phyloP scores from a whole-genome alignment of 2,329 filamentous ascomycete species.

The Fusarium hostae region DNA sequence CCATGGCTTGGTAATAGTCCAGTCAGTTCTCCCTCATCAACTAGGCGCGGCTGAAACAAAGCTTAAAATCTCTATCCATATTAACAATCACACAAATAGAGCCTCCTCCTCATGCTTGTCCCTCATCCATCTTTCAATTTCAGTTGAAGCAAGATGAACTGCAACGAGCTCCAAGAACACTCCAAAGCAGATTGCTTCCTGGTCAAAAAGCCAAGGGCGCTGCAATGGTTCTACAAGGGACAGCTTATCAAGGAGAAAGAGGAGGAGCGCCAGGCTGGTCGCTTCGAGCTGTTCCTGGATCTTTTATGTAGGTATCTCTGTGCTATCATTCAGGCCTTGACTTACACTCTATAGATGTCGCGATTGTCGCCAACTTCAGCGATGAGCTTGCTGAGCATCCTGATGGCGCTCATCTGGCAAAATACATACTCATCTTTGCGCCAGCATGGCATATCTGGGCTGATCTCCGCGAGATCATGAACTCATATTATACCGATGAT shows the following conservation, averaged over 20 bases:
- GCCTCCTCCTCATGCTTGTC: background rate
- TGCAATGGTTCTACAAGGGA: conserved; percentile 60
- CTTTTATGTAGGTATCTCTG: conserved; percentile 52
- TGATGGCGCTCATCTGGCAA: conserved; percentile 55
- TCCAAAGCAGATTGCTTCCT: conserved; percentile 48
- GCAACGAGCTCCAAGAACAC: conserved; percentile 51
- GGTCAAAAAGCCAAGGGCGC: conserved; percentile 52
- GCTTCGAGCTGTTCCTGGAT: conserved; percentile 63
- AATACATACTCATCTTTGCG: conserved; percentile 60
- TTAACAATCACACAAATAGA: conserved; percentile 2
- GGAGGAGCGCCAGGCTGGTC: conserved; percentile 56
- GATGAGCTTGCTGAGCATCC: conserved; percentile 59
- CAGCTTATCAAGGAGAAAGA: conserved; percentile 55
- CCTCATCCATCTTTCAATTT: background rate
- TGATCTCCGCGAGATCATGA: conserved; percentile 62
- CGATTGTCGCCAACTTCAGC: conserved; percentile 62
- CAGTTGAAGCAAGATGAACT: conserved; percentile 47
- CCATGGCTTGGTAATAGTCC: conserved; percentile 38
- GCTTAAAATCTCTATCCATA: background rate
- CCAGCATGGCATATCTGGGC: conserved; percentile 63
- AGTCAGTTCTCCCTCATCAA: conserved; percentile 30
- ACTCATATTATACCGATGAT: conserved; percentile 64
- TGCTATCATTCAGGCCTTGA: background rate
- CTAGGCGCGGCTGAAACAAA: conserved; percentile 18
- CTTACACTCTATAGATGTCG: conserved; percentile 49